Evolutionary conservation across 2,329 filamentous ascomycete species (phyloP), one percentile per base, ranked within the genome.

Genomic region (Hymenoscyphus scutula): DNA sequence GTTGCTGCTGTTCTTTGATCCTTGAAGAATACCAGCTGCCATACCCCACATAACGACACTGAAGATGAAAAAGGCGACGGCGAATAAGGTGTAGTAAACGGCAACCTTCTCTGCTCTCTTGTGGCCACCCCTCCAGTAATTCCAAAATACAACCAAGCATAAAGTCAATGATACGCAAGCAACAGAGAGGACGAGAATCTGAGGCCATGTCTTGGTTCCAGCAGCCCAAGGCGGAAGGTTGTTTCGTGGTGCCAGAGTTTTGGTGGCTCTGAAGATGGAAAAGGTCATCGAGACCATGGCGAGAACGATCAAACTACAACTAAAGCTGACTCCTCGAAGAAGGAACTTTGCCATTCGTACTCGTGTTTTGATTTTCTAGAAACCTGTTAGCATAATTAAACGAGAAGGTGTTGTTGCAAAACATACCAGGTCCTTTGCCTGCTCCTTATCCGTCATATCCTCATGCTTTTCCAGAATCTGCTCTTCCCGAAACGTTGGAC

Each of bases 261-360:
- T 91, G 63, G 95, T 97, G 57, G 92, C 85, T 76, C 95, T 92
- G 85, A 99, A 99, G 76, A 99, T 93, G 69, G 87, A 80, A 73
- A 99, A 91, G 3, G 91, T 92, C n/a, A 91, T 85, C 15, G 90
- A 88, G 60, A 99, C 81, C 85, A 99, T 94, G 65, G 92, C 83
- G 62, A 99, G 84, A 68, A 99, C 91, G 74, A 99, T 97, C 64
- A 98, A 83, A 76, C 91, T 94, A 82, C 95, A 99, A 77, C 91
- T 92, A 77, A 99, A 98, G 82, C 94, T 97, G 78, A 98, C 90
- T 62, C 92, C 89, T 68, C 95, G 89, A n/a, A 99, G 87, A 66
- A 96, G 86, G 71, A 98, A 89, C 81, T 99, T 99, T 70, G 94
- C 95, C 77, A 98, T 83, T 55, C 95, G 88, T 37, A 98, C 93